A percentile compares a stretch with the other conserved stretches of the same genome.
phyloP scores from a whole-genome alignment of 192 early-diverging fungal species.

The Rhizophagus clarus region DNA sequence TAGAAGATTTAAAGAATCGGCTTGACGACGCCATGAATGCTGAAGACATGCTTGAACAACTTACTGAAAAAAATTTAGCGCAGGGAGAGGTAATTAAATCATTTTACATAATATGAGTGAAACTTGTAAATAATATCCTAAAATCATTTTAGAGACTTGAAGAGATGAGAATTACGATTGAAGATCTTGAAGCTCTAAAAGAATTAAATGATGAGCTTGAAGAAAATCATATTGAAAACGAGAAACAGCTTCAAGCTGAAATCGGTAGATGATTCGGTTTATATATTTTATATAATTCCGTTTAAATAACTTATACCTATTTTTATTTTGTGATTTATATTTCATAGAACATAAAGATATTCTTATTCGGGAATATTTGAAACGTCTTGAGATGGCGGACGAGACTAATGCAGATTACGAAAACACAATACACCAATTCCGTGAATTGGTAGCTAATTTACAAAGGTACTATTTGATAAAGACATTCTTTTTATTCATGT shows the following conservation, averaged over 20 bases:
- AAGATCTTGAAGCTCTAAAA: constrained; percentile 89
- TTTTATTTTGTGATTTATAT: neutral
- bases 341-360: constrained; percentile 65
- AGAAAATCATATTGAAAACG: constrained; percentile 87
- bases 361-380: constrained; percentile 61
- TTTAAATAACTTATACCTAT: neutral
- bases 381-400: constrained; percentile 64
- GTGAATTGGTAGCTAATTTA: constrained; percentile 75
- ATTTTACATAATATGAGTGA: too few relatives aligned
- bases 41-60: constrained; percentile 81
- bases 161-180: constrained; percentile 73
- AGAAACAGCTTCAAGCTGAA: constrained; percentile 83
- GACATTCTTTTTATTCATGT: neutral
- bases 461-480: constrained; percentile 57
- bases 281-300: neutral
- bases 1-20: constrained; percentile 81
- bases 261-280: constrained; percentile 49
- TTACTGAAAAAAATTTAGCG: constrained; percentile 83
- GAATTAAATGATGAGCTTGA: constrained; percentile 92
- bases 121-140: too few relatives aligned
- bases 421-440: constrained; percentile 81
- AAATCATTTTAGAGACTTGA: constrained; percentile 62
- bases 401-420: constrained; percentile 88
- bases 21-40: constrained; percentile 82
- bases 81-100: constrained; percentile 55